Base-by-base conservation (phyloP, 2,329 filamentous ascomycete species). In the Ophiostoma angusticollis region DNA sequence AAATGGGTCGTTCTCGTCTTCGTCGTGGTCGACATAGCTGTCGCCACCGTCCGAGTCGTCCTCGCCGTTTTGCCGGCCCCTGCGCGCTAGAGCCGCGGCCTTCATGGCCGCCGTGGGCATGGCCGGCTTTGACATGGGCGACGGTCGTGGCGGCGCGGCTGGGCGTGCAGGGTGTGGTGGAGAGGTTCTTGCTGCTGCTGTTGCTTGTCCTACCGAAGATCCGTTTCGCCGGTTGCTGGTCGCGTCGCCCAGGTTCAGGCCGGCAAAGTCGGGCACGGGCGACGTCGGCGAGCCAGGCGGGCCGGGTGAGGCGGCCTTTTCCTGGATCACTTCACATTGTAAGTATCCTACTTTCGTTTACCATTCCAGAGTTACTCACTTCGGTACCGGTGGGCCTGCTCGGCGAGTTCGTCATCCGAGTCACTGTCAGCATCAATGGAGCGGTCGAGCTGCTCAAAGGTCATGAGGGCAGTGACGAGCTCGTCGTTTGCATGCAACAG, bases 401-500 rank as follows among this genome's bases (percentile, higher is more conserved):
- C 74, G 31, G 78, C 74, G 29, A 74, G 55, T 50, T 74, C 80
- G 45, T 80, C 76, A 41, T 81, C 77, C 2, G 75, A 80, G 56
- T 82, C 77, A 48, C 75, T 80, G 53, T 82, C 78, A 6, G 77
- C 76, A 47, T 85, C 81, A 46, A 89, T 82, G 34, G 83, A 86
- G 44, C 80, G 78, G 55, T 98, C 89, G 46, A 96, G 74, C 50
- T 95, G 84, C 59, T 96, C 89, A 54, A 86, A 98, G 0, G 86
- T 83, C 74, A 93, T 94, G 41, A 98, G 69, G 2, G 87, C 85
- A 45, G 80, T 80, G 29, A 96, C 84, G n/a, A 98, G 78, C 58
- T 93, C 84, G 52, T 98, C 91, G 52, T 98, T 96, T 47, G 89
- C 87, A 52, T 91, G 84, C 14, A 98, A 77, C 5, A 98, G 69